These are phyloP conservation scores for Mycena polygramma DNA, from an alignment of 768 basidiomycete genomes.

Conservation along the genomic window DNA sequence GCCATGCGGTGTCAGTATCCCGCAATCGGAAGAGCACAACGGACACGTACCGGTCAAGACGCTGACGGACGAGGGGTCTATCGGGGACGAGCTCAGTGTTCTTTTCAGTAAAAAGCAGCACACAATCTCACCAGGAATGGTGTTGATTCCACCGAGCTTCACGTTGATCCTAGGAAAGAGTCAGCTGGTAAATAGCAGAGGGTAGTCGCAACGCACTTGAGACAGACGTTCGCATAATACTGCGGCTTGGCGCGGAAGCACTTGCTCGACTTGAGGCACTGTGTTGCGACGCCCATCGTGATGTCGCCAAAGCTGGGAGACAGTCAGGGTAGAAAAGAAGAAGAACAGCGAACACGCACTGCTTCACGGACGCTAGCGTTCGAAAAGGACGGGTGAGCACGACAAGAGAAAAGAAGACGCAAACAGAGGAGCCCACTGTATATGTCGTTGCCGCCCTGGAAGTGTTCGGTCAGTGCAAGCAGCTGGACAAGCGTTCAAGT, in stretches of 20 bases:
- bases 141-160: conserved; percentile 88
- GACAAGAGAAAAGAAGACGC: not conserved
- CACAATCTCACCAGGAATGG: conserved; percentile 58
- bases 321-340: not conserved
- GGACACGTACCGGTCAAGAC: not conserved
- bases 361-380: conserved; percentile 69
- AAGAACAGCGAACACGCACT: conserved; percentile 61
- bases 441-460: conserved; percentile 79
- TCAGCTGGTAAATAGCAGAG: conserved; percentile 6
- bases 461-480: conserved; percentile 35
- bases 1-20: not conserved
- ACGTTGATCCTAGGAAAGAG: conserved; percentile 75
- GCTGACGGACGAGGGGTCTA: conserved; percentile 71
- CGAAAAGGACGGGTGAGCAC: not conserved
- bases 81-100: not conserved
- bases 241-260: conserved; percentile 78
- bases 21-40: not conserved
- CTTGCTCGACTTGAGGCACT: conserved; percentile 79
- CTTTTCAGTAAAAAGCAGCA: not conserved
- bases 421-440: conserved; percentile 57
- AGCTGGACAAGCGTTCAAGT: no score
- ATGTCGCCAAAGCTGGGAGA: conserved; percentile 77
- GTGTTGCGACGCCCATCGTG: conserved; percentile 80
- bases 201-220: conserved; percentile 68
- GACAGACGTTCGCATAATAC: conserved; percentile 84